Evolutionary conservation across 148 eudicot species (phyloP), one percentile per base, ranked within the genome.

Genomic region (Arctostaphylos glauca): DNA sequence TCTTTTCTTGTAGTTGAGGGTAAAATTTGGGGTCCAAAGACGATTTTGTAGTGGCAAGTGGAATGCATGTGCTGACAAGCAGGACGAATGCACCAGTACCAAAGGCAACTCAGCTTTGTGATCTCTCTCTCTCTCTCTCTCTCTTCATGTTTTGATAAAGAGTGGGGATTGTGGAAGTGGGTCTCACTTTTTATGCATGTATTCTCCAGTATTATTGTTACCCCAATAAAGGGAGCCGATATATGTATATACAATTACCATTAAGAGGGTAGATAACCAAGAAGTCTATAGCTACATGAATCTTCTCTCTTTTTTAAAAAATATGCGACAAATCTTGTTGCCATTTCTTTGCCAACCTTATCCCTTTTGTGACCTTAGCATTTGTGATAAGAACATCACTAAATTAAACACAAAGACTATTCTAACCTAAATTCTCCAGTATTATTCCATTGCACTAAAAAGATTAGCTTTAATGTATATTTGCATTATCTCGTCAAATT

Each of bases 51-150:
- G 91, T 89, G 89, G 90, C 89, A 93, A 94, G 98, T 91, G 95
- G 96, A 90, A 86, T 88, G 94, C 96, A 95, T 91, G 95, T 92
- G 95, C 82, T 86, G 93, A 93, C 92, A 91, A 88, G 89, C 88
- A 92, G 89, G 90, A 89, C 52, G 85, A 88, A 87, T 77, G 86
- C 89, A 89, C 80, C 92, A 88, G 89, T 81, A 85, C 83, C 93
- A 90, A 94, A 92, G 92, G 93, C 88, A 76, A 21, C 46, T 93
- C 91, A 88, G 82, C 92, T 95, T 86, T 85, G 80, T 79, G 41
- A 78, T 59, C 54, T 75, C 58, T 58, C 79, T 44, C 82, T 80
- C 80, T 50, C 76, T 67, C 70, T 79, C 48, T 72, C 60, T 87
- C 52, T 44, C 77, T 64, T 52, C 52, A 74, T 49, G 79, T 59